Evolutionary conservation across 2,329 filamentous ascomycete genomes (phyloP).

Genomic region (Fusarium verticillioides): DNA sequence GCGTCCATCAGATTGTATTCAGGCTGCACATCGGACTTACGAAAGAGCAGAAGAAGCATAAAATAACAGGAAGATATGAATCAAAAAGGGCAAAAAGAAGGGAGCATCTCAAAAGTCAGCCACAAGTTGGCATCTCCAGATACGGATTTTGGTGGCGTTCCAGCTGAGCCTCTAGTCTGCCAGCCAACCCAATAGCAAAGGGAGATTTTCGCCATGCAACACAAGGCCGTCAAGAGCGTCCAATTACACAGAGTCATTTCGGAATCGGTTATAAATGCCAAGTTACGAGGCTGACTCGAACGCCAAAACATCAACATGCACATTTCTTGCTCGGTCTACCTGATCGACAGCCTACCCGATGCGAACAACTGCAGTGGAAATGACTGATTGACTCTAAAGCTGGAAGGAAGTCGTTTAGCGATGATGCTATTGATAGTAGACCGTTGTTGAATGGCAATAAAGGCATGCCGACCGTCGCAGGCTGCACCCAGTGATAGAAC

Average conservation of each 20-base stretch:
- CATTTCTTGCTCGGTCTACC: neutral
- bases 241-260: fast-evolving
- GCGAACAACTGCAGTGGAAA: fast-evolving
- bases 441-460: neutral
- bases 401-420: fast-evolving
- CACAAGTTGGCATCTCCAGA: neutral
- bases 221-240: fast-evolving
- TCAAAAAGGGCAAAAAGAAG: too few species aligned
- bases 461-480: fast-evolving
- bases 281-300: neutral
- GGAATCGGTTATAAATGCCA: neutral
- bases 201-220: neutral
- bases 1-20: neutral
- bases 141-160: neutral
- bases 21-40: fast-evolving
- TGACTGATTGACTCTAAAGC: fast-evolving
- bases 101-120: neutral
- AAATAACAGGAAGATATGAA: too few species aligned
- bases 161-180: neutral
- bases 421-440: neutral
- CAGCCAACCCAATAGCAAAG: neutral
- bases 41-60: neutral
- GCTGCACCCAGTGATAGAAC: neutral
- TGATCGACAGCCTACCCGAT: fast-evolving
- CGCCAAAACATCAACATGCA: fast-evolving